Base-by-base conservation (phyloP, 129 eudicot genomes). In the Sambucus nigra region DNA sequence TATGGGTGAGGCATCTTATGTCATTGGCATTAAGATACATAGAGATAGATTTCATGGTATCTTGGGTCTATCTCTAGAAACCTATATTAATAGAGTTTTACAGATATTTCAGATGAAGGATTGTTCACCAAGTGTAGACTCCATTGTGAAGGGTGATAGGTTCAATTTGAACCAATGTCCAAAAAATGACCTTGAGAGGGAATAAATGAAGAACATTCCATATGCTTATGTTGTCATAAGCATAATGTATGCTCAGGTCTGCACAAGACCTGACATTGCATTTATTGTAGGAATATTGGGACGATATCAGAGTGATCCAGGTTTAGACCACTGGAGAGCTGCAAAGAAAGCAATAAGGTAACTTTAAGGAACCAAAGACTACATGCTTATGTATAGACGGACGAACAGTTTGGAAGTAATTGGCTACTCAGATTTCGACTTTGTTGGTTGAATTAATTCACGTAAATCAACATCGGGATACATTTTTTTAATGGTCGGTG, bases 291-390 rank as follows among this genome's bases (percentile, higher is more conserved):
- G 55, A 24, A 22, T 50, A 15, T 9, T 50, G 14, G 55, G 55
- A 22, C 9, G 13, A 50, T 50, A 21, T 24, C 32, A 50, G n/a
- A 50, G 55, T 24, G 24, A 50, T 21, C n/a, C 29, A 50, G 55
- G 29, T 9, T 5, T 50, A 5, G 55, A 24, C 55, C 55, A 50
- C 32, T 50, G 9, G 14, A 50, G 55, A 24, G 60, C 60, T 29
- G 60, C 44, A 29, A 32, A 55, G 60, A 55, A 55, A 32, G 60
- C 32, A 0, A 51, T 51, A 5, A 23, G 55, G 15, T 21, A 51
- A 5, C 33, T 51, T 23, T n/a, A 1, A 51, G 33, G 55, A 14
- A 25, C 32, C 19, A 51, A 51, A 17, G 16, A 21, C 22, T 18
- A 33, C 29, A 55, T 31, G 46, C 60, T 11, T 5, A 35, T 12